Evolutionary conservation across 179 eudicot species (phyloP).

Genomic region (Beta corolliflora): DNA sequence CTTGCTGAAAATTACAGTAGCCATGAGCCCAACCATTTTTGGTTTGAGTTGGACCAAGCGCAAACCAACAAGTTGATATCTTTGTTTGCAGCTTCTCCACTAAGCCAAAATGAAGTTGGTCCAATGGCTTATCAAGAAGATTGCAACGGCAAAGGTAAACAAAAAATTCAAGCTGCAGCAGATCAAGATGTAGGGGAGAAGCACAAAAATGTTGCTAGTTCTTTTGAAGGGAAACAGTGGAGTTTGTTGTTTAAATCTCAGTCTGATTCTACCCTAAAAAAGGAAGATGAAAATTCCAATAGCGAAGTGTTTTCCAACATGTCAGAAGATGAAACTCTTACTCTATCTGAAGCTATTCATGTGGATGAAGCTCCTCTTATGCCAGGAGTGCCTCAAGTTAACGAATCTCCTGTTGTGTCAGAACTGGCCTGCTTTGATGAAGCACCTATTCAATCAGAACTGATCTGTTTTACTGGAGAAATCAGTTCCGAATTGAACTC

Average conservation of each 20-base stretch:
- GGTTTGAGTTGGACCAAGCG: constrained; percentile 71
- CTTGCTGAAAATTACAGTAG: constrained; percentile 54
- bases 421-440: constrained; percentile 17
- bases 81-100: constrained; percentile 49
- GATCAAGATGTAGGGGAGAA: constrained; percentile 17
- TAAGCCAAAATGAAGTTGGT: constrained; percentile 26
- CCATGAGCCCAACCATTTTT: constrained; percentile 42
- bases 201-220: constrained; percentile 19
- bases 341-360: not conserved
- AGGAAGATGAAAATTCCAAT: constrained; percentile 19
- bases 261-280: constrained; percentile 23
- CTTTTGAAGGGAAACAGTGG: constrained; percentile 39
- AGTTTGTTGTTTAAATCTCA: constrained; percentile 43
- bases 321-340: constrained; percentile 21
- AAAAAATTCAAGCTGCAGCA: constrained; percentile 13
- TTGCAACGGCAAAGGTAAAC: constrained; percentile 13
- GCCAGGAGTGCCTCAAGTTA: not conserved
- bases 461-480: constrained; percentile 17
- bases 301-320: constrained; percentile 20
- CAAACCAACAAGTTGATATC: constrained; percentile 57
- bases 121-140: constrained; percentile 11
- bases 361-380: constrained; percentile 14
- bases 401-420: constrained; percentile 17
- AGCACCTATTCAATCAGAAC: constrained; percentile 13
- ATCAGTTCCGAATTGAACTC: constrained; percentile 31